Evolutionary conservation across 2,329 filamentous ascomycete genomes (phyloP).

Genomic region (Aaosphaeria arxii): DNA sequence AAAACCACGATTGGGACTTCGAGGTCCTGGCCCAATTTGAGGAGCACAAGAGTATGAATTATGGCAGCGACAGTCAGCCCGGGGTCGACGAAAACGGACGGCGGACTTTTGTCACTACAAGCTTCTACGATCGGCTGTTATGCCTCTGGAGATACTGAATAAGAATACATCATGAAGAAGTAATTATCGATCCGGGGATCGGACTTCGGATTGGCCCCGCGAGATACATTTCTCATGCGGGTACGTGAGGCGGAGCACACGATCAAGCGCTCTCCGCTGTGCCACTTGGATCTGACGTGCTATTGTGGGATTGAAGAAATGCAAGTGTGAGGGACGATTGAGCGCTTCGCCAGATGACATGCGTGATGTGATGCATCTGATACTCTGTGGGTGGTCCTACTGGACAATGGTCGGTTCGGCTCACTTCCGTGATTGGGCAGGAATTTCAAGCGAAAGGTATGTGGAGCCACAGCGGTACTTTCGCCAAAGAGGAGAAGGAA

Average conservation of each 20-base stretch:
- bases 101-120: slow-evolving; percentile 62
- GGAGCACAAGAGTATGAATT: slow-evolving; percentile 93
- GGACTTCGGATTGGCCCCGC: background rate
- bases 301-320: no score
- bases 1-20: slow-evolving; percentile 54
- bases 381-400: no score
- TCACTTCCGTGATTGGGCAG: no score
- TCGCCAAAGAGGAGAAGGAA: no score
- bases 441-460: no score
- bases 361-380: no score
- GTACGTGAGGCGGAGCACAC: slow-evolving; percentile 28
- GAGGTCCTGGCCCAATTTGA: slow-evolving; percentile 69
- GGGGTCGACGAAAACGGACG: slow-evolving; percentile 17
- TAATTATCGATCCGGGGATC: background rate
- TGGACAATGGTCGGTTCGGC: no score
- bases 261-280: slow-evolving; percentile 11
- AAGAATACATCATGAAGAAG: background rate
- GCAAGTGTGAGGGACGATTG: no score
- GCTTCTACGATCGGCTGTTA: slow-evolving; percentile 71
- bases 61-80: slow-evolving; percentile 71
- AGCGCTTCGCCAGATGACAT: no score
- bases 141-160: slow-evolving; percentile 58
- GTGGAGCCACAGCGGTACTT: no score
- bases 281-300: no score
- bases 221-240: slow-evolving; percentile 13